Evolutionary conservation across 208 protist species (phyloP), one percentile per base, ranked within the genome.

Genomic region (Crithidia thermophila): DNA sequence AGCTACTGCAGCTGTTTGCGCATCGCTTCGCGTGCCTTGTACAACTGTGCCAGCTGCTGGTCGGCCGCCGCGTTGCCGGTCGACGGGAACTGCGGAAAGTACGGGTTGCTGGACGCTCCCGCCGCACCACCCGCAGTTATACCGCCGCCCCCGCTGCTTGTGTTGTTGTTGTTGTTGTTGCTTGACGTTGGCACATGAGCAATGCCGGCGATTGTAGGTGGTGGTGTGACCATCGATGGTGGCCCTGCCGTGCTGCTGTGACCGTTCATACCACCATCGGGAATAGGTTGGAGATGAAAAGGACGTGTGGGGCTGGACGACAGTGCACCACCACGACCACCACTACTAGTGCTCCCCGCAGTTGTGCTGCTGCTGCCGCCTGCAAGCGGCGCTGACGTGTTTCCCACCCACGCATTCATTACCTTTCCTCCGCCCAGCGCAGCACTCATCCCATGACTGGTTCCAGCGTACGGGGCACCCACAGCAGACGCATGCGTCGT

Each of bases 1-100:
- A 4, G 13, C 63, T 45, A 65, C 33, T 82, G 55, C 30, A 88
- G 61, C 53, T 88, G 75, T 37, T 74, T 52, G 2, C 87, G 82
- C 82, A 95, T 85, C 10, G 79, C 72, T 49, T 95, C 90, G 14
- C 90, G 69, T 36, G 81, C 81, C 49, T 69, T 81, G 67, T 95
- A 95, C 11, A 95, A 65, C 49, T 67, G 81, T 36, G 86, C 87
- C 16, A 95, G 77, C 63, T 93, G 80, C 40, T 81, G 85, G 62
- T 95, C 90, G 1, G 90, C 90, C 0, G 78, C 83, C 8, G 71
- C 60, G 64, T 93, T 88, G 18, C 90, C 90, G 1, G 90, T 95
- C 7, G 87, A 91, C 14, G 74, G 88, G 28, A 88, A 75, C 49
- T 76, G 62, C 9, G 68, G 86, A 69, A 37, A 83, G 47, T 82